A percentile compares a stretch with the other conserved stretches of the same genome.
Conservation (phyloP, 2,329 filamentous ascomycete genomes). For the Dactylonectria estremocensis region DNA sequence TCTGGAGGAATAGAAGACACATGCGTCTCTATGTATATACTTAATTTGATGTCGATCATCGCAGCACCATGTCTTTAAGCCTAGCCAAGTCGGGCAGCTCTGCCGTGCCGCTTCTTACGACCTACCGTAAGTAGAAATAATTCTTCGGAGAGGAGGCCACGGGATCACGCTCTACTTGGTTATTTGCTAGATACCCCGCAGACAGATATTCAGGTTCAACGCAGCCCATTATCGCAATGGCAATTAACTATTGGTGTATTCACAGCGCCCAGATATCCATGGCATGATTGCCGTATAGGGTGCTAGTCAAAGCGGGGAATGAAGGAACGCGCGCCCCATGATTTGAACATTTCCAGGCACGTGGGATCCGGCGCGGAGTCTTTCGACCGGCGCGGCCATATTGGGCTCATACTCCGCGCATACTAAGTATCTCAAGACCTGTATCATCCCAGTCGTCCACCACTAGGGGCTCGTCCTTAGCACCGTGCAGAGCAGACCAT, state of each 20-base stretch:
- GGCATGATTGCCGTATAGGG: constrained; percentile 4
- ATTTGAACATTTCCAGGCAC: not conserved
- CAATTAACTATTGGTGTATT: constrained; percentile 18
- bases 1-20: not conserved
- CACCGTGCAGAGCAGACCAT: not conserved
- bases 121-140: constrained; percentile 29
- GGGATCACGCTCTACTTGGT: constrained; percentile 13
- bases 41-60: not conserved
- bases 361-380: not conserved
- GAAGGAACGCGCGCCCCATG: not conserved
- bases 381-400: not conserved
- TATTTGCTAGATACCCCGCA: constrained; percentile 19
- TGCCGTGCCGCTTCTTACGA: constrained; percentile 16
- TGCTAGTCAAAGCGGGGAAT: not conserved
- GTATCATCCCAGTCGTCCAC: not conserved
- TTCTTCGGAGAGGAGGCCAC: constrained; percentile 23
- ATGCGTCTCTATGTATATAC: not conserved
- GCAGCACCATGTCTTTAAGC: not conserved
- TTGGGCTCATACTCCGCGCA: constrained; percentile 1
- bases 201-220: not conserved
- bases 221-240: constrained; percentile 16
- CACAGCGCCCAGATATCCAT: constrained; percentile 9
- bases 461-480: not conserved
- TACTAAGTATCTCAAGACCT: constrained; percentile 1
- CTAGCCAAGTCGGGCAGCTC: constrained; percentile 25